Evolutionary conservation across 345 rosid genomes (phyloP), one percentile per base, ranked within the genome.

Genomic region (Turritis glabra): DNA sequence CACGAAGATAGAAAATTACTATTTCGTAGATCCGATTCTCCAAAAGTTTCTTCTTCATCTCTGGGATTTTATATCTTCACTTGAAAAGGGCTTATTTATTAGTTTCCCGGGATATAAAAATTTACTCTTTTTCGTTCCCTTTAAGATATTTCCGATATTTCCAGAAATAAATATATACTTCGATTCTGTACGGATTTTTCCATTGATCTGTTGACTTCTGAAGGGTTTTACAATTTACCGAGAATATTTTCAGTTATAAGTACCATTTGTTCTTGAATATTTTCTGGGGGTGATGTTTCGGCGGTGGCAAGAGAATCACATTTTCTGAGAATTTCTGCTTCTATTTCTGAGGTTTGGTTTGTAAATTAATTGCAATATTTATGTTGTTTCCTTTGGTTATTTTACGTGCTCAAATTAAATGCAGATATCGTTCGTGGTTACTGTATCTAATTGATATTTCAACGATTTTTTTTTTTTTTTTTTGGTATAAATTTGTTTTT

Each of bases 361-460:
- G 46, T 50, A 50, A 50, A 33, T 21, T 50, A 50, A 48, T 17
- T 50, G 32, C 30, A 33, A 7, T 7, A 65, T 27, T 29, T 11
- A 38, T 57, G 30, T 15, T 38, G 25, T 23, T 61, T 61, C 10
- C 23, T 38, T 38, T 52, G 53, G 69, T 41, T 71, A 46, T 37
- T 25, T 72, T n/a, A n/a, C n/a, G 23, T 48, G 51, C 15, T 23
- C 47, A 13, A 19, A 62, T 38, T 62, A 62, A 50, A 35, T 50
- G 76, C 61, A 19, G 32, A 63, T n/a, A n/a, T n/a, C n/a, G 43
- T 62, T 61, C 40, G 43, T 72, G 62, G 5, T 41, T 32, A 22
- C 35, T 21, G n/a, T n/a, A n/a, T n/a, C n/a, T n/a, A n/a, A n/a
- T n/a, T 13, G 60, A 50, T 30, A 61, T 60, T 61, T 51, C 53